Conservation (phyloP, 805 yeast genomes). For the Teunomyces gatunensis region DNA sequence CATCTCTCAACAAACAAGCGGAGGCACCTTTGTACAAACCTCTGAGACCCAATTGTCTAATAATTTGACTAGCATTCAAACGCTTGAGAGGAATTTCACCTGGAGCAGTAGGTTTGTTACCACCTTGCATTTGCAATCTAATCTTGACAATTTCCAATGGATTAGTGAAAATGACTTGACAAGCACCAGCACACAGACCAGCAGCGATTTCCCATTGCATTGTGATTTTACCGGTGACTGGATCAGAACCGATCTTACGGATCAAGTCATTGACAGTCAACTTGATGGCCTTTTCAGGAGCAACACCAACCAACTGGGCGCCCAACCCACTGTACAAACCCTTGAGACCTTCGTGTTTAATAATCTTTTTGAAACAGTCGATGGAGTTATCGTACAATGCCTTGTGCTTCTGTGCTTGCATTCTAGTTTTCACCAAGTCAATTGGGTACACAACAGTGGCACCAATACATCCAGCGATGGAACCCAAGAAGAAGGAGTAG, state of each 20-base stretch:
- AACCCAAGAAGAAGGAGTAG: conserved; percentile 85
- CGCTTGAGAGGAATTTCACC: conserved; percentile 44
- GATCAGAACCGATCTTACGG: conserved; percentile 64
- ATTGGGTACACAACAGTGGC: conserved; percentile 98
- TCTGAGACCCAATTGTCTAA: conserved; percentile 71
- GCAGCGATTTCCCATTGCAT: conserved; percentile 73
- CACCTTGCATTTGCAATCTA: conserved; percentile 92
- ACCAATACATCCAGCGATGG: conserved; percentile 96
- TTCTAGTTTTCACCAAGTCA: conserved; percentile 91
- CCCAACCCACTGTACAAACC: conserved; percentile 92
- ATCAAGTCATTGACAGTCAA: conserved; percentile 89
- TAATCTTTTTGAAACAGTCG: conserved; percentile 81
- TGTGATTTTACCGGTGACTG: conserved; percentile 31
- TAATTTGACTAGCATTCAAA: conserved; percentile 64
- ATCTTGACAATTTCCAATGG: conserved; percentile 96
- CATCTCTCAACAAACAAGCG: conserved; percentile 92
- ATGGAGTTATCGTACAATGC: conserved; percentile 72
- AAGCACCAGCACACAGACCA: conserved; percentile 94
- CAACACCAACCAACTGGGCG: conserved; percentile 95
- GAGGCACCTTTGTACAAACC: conserved; percentile 90
- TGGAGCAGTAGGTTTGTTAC: conserved; percentile 35
- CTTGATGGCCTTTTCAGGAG: conserved; percentile 97
- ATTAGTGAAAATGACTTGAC: conserved; percentile 94
- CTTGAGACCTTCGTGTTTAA: conserved; percentile 70
- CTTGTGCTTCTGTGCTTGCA: conserved; percentile 88